These are phyloP conservation scores for Tylopilus balloui DNA, from an alignment of 768 basidiomycete species.

Conservation along the genomic window DNA sequence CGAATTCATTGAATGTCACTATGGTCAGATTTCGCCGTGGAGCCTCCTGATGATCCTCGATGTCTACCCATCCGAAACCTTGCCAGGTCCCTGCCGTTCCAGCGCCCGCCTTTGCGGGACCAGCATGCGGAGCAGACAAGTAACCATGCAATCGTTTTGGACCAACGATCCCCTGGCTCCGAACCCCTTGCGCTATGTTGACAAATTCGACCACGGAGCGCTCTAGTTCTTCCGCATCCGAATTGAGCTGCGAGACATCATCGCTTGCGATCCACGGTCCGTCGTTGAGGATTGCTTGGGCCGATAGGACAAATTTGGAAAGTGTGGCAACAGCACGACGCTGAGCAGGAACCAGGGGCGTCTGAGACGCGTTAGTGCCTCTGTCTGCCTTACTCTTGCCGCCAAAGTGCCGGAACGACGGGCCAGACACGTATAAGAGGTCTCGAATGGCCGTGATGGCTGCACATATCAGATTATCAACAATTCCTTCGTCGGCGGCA, in stretches of 20 bases:
- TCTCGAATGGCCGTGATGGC: conserved; percentile 66
- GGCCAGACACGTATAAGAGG: conserved; percentile 61
- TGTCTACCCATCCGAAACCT: conserved; percentile 48
- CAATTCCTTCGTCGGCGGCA: conserved; percentile 49
- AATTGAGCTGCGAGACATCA: conserved; percentile 47
- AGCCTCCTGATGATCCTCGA: conserved; percentile 33
- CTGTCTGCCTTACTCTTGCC: conserved; percentile 30
- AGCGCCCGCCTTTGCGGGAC: conserved; percentile 42
- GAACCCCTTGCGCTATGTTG: conserved; percentile 49
- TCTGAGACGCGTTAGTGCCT: conserved; percentile 39
- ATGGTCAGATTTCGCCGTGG: conserved; percentile 25
- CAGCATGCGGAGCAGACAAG: conserved; percentile 35
- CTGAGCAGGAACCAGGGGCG: conserved; percentile 68
- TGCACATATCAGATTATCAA: conserved; percentile 56
- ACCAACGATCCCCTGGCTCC: conserved; percentile 25
- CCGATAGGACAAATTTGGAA: conserved; percentile 81
- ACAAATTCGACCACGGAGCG: conserved; percentile 65
- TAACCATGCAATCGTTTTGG: conserved; percentile 37
- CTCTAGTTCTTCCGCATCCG: conserved; percentile 70
- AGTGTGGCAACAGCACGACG: conserved; percentile 82
- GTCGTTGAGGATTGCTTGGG: conserved; percentile 66
- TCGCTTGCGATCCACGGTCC: conserved; percentile 25
- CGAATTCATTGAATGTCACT: conserved; percentile 34
- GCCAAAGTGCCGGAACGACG: conserved; percentile 53
- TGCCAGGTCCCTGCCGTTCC: conserved; percentile 51